These are phyloP conservation scores for Thuja plicata DNA, from an alignment of 83 land plant genomes.

Conservation along the genomic window DNA sequence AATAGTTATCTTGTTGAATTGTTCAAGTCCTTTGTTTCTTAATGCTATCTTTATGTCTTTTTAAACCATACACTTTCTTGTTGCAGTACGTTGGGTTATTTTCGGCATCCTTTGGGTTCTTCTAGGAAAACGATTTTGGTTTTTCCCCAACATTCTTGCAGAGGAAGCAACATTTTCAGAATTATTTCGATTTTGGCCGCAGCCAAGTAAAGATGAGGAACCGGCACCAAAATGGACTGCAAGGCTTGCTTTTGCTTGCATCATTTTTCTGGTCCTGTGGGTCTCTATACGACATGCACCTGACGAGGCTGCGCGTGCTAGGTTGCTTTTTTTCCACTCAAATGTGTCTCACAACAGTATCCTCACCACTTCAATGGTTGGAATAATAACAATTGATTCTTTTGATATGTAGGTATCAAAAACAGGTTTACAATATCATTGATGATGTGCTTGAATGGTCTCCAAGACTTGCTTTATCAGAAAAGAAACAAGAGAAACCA, in stretches of 20 bases:
- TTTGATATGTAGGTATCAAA: constrained; percentile 76
- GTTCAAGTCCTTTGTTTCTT: background rate
- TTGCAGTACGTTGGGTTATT: constrained; percentile 74
- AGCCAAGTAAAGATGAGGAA: constrained; percentile 80
- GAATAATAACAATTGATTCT: background rate
- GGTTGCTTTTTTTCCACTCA: constrained; percentile 31
- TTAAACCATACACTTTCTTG: background rate
- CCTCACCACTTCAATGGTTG: background rate
- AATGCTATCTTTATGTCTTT: background rate
- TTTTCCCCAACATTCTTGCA: constrained; percentile 97
- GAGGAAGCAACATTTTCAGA: constrained; percentile 92
- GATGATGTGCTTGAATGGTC: constrained; percentile 98
- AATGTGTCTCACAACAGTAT: background rate
- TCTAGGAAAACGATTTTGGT: constrained; percentile 93
- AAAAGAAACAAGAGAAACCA: constrained; percentile 61
- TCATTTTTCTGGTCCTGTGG: constrained; percentile 60
- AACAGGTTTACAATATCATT: constrained; percentile 88
- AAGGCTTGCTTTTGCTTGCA: constrained; percentile 71
- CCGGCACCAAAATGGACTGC: constrained; percentile 91
- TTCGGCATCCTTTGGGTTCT: constrained; percentile 78
- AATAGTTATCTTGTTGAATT: background rate
- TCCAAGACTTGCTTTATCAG: constrained; percentile 84
- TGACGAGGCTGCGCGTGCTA: constrained; percentile 97
- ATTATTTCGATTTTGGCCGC: constrained; percentile 86
- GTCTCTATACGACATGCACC: constrained; percentile 90